These are phyloP conservation scores for Cladosporium sp. DNA, from an alignment of 2,329 filamentous ascomycete genomes.

Conservation along the genomic window DNA sequence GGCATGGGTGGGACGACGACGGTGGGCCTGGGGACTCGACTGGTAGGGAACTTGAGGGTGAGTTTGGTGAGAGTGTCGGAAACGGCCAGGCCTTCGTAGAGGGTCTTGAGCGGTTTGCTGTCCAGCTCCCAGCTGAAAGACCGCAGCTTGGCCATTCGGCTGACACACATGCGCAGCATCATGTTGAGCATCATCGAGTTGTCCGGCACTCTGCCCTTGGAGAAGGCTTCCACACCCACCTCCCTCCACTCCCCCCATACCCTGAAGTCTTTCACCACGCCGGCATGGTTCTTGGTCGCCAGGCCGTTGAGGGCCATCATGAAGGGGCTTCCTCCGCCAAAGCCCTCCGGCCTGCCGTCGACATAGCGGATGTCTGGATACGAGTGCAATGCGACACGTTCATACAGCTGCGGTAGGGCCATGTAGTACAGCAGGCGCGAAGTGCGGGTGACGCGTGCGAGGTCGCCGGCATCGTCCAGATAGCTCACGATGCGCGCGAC, in stretches of 20 bases:
- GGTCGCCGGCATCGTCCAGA: slow-evolving; percentile 59
- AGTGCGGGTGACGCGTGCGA: slow-evolving; percentile 60
- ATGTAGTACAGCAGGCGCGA: slow-evolving; percentile 65
- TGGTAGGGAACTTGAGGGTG: slow-evolving; percentile 57
- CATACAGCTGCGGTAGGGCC: slow-evolving; percentile 62
- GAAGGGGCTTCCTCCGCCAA: slow-evolving; percentile 63
- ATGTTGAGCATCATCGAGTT: slow-evolving; percentile 65
- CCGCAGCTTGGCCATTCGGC: slow-evolving; percentile 58
- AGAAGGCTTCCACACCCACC: slow-evolving; percentile 58
- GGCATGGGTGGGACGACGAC: slow-evolving; percentile 58
- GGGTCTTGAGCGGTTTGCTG: slow-evolving; percentile 59
- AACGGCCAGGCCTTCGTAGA: slow-evolving; percentile 58
- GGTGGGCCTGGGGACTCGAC: slow-evolving; percentile 58
- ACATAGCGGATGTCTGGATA: slow-evolving; percentile 61
- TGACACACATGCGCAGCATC: slow-evolving; percentile 58
- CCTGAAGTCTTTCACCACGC: slow-evolving; percentile 54
- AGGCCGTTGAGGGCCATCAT: slow-evolving; percentile 63
- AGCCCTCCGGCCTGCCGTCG: slow-evolving; percentile 59
- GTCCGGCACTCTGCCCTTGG: slow-evolving; percentile 61
- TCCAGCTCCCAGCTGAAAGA: slow-evolving; percentile 63
- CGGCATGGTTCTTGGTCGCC: slow-evolving; percentile 56
- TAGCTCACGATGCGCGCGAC: slow-evolving; percentile 58
- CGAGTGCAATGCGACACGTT: slow-evolving; percentile 56
- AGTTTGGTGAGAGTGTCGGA: slow-evolving; percentile 53
- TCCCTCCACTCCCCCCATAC: slow-evolving; percentile 60